Evolutionary conservation across 805 yeast genomes (phyloP), one percentile per base, ranked within the genome.

Genomic region (Ogataea ganodermae): DNA sequence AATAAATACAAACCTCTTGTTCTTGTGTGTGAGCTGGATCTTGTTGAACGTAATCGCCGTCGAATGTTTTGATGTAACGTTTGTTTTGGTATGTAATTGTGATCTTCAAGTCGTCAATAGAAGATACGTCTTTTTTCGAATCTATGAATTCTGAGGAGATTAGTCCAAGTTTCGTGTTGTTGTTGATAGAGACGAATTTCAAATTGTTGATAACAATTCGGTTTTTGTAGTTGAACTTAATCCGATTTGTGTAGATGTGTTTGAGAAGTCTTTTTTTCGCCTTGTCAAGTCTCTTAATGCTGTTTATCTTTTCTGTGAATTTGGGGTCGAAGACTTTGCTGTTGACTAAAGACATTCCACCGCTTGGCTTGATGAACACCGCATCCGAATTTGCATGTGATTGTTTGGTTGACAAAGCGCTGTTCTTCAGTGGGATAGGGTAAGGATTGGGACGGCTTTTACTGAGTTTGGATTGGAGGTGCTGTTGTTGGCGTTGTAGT

Each of bases 201-300:
- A 67, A 67, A 3, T 73, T 74, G 26, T 71, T 68, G 9, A 80
- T 65, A 12, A 56, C 42, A 8, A 73, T 54, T 32, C 83, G 66
- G 54, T 81, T 84, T 45, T 74, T 71, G 48, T 63, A 60, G 42
- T 73, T 79, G 35, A 73, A 68, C 42, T 67, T 65, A 6, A 60
- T 58, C 48, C 67, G 65, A 45, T 74, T 69, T 45, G 63, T 57
- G 45, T 59, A 42, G 13, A 63, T 50, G 44, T 53, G 54, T 44
- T 44, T 54, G 13, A 50, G 31, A 2, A 59, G 42, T 30, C 44
- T 32, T 42, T 54, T 52, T 48, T 55, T 51, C 24, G 46, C 54
- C 43, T 46, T 31, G 35, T 48, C 51, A 22, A 49, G 27, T 46
- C 42, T 23, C 44, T 52, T 59, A 14, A 59, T 56, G 23, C 53